Conservation (phyloP, 208 protist genomes). For the Phytomonas sp. region DNA sequence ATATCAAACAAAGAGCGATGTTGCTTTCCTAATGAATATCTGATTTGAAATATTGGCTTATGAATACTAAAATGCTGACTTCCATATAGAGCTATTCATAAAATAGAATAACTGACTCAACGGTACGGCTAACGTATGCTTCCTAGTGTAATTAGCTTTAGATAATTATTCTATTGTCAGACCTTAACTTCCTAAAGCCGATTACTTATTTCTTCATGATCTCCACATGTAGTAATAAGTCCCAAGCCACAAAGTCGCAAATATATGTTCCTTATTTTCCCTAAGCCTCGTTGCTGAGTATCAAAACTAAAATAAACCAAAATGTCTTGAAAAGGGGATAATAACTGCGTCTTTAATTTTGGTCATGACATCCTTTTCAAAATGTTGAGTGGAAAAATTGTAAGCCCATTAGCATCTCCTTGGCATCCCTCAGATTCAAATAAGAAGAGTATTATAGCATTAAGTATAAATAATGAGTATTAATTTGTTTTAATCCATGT, state of each 20-base stretch:
- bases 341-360: not conserved
- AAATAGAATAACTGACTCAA: too few species aligned
- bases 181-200: not conserved
- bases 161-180: not conserved
- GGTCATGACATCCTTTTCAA: not conserved
- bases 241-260: not conserved
- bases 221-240: not conserved
- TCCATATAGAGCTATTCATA: too few species aligned
- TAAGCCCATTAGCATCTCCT: not conserved
- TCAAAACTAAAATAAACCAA: too few species aligned
- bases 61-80: too few species aligned
- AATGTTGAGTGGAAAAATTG: conserved; percentile 2
- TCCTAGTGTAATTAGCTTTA: too few species aligned
- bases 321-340: not conserved
- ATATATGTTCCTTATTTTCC: not conserved
- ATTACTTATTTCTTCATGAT: not conserved
- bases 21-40: too few species aligned
- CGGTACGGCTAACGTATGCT: too few species aligned
- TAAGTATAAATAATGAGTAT: not conserved
- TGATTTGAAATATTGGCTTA: too few species aligned
- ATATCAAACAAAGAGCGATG: not conserved
- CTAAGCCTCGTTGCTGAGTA: too few species aligned
- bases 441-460: not conserved
- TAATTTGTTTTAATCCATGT: not conserved
- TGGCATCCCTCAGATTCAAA: not conserved